These are phyloP conservation scores for Chlamydomonas urium DNA, from an alignment of 139 green algal species.

Conservation along the genomic window DNA sequence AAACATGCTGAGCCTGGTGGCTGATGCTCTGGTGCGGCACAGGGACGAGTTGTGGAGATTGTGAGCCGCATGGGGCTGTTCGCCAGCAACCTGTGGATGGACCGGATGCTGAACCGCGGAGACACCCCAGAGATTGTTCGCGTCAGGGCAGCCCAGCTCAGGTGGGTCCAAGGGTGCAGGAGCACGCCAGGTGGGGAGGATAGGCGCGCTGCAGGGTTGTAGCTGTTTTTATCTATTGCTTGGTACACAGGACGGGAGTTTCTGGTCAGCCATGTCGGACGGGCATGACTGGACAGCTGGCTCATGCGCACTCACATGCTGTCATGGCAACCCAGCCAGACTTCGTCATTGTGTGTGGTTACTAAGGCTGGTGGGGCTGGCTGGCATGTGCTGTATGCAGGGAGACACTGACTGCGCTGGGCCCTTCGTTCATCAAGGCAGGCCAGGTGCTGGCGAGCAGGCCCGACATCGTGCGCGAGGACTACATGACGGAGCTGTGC, in stretches of 20 bases:
- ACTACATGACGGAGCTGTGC: conserved; percentile 99
- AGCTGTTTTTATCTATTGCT: too few species aligned
- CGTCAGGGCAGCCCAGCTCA: conserved; percentile 73
- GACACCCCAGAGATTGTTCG: conserved; percentile 53
- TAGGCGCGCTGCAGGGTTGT: too few species aligned
- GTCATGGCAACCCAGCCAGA: too few species aligned
- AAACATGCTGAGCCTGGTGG: background rate
- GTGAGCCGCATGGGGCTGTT: conserved; percentile 43
- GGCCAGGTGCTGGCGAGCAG: conserved; percentile 96
- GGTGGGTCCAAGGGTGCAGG: conserved; percentile 29
- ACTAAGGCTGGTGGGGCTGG: background rate
- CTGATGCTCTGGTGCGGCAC: too few species aligned
- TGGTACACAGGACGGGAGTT: too few species aligned
- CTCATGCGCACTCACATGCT: too few species aligned
- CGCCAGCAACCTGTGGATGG: conserved; percentile 39
- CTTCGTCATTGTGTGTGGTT: too few species aligned
- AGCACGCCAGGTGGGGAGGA: too few species aligned
- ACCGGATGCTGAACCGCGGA: conserved; percentile 37
- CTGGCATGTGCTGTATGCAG: conserved; percentile 32
- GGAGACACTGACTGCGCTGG: conserved; percentile 80
- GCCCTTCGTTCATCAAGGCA: conserved; percentile 97
- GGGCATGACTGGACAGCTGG: too few species aligned
- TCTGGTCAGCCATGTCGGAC: too few species aligned
- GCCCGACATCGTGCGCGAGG: conserved; percentile 93
- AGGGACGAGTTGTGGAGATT: conserved; percentile 41